These are phyloP conservation scores for Hymenoscyphus occultus DNA, from an alignment of 2,329 filamentous ascomycete species.

Conservation along the genomic window DNA sequence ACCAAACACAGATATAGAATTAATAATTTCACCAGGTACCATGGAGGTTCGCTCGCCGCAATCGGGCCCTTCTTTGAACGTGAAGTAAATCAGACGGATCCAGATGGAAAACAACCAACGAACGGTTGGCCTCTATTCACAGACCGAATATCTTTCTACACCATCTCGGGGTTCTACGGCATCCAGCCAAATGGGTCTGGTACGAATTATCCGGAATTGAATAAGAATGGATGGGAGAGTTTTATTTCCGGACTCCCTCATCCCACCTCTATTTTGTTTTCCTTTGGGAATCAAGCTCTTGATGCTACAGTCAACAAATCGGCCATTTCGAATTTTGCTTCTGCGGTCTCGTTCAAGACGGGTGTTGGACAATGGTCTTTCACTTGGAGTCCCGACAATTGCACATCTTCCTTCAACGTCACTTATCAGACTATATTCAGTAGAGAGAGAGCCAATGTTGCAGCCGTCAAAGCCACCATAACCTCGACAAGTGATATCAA, in stretches of 20 bases:
- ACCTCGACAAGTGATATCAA: constrained; percentile 51
- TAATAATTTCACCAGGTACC: constrained; percentile 27
- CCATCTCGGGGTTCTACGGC: constrained; percentile 66
- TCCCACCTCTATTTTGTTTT: constrained; percentile 59
- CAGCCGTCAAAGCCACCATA: constrained; percentile 55
- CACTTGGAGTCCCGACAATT: constrained; percentile 57
- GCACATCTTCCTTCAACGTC: constrained; percentile 51
- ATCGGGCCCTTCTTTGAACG: constrained; percentile 35
- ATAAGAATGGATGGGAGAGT: constrained; percentile 67
- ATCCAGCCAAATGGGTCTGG: constrained; percentile 55
- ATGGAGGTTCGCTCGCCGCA: constrained; percentile 34
- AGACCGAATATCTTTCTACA: constrained; percentile 62
- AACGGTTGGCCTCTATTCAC: constrained; percentile 68
- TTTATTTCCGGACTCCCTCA: constrained; percentile 71
- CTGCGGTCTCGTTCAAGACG: constrained; percentile 60
- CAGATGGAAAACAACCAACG: constrained; percentile 38
- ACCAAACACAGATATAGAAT: not conserved
- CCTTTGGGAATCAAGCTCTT: constrained; percentile 53
- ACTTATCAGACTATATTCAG: constrained; percentile 59
- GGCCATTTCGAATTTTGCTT: constrained; percentile 59
- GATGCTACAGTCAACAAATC: constrained; percentile 57
- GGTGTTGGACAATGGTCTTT: constrained; percentile 64
- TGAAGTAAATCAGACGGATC: constrained; percentile 35
- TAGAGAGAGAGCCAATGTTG: constrained; percentile 34
- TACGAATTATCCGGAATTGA: constrained; percentile 65